A percentile compares a stretch with the other conserved stretches of the same genome.
Evolutionary conservation across 257 asterid genomes (phyloP).

Genomic region (Solanum pimpinellifolium): DNA sequence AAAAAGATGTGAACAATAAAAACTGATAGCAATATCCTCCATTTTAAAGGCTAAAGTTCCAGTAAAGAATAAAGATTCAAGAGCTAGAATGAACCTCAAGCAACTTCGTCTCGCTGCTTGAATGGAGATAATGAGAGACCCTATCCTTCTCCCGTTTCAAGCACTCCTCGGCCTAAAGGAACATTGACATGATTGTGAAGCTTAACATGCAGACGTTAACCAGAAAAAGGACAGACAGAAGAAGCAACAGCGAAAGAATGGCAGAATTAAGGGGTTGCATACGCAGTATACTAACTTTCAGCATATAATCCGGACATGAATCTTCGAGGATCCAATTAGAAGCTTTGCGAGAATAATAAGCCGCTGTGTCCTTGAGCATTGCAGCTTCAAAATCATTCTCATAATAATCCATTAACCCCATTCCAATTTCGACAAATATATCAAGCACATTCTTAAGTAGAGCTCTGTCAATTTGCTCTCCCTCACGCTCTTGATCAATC

Average conservation of each 20-base stretch:
- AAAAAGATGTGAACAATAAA: not conserved
- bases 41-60: not conserved
- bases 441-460: slow-evolving; percentile 81
- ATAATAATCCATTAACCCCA: slow-evolving; percentile 84
- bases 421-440: slow-evolving; percentile 94
- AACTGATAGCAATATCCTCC: not conserved
- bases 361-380: slow-evolving; percentile 76
- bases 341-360: slow-evolving; percentile 96
- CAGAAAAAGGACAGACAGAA: not conserved
- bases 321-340: slow-evolving; percentile 96
- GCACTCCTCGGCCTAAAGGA: slow-evolving; percentile 81
- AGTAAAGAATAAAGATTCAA: not conserved
- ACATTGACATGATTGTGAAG: not conserved
- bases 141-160: slow-evolving; percentile 82
- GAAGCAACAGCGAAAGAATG: not conserved
- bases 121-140: slow-evolving; percentile 88
- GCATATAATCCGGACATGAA: slow-evolving; percentile 97
- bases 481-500: slow-evolving; percentile 99
- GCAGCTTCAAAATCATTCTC: slow-evolving; percentile 86
- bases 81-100: slow-evolving; percentile 70
- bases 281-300: slow-evolving; percentile 38
- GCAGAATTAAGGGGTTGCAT: not conserved
- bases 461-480: slow-evolving; percentile 95
- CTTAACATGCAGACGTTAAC: not conserved
- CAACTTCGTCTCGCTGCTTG: slow-evolving; percentile 88